Evolutionary conservation across 352 stramenopile genomes (phyloP), one percentile per base, ranked within the genome.

Genomic region (Pythium sukuiense): DNA sequence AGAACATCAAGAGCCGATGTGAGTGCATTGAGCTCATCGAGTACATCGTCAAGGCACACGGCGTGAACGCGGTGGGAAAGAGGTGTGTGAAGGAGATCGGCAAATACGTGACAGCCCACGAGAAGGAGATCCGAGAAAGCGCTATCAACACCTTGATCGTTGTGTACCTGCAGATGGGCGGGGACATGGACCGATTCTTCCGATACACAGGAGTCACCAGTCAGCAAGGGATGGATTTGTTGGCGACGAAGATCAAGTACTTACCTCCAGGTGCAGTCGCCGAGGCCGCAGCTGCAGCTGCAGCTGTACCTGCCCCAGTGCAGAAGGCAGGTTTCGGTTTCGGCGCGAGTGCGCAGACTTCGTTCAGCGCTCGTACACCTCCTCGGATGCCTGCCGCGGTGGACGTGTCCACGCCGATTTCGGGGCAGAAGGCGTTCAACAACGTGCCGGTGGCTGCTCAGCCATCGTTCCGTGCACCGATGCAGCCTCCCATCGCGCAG

Each of bases 1-100:
- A 95, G 69, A 96, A 95, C 63, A 93, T 87, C 67, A 92, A 92
- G 43, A 96, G 86, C 55, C 81, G 86, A 14, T 93, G 81, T 46
- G 86, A 93, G 55, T 96, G 88, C 63, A 89, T 96, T 27, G 85
- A 93, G 63, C 55, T 93, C 39, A 67, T 94, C 14, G 86, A 94
- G 71, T 88, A 85, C 37, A 88, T 96, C 43, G 80, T 91, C 12
- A 77, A 79, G 13, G 69, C 66, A 13, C 75, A 88, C 24, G 86
- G 86, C 0, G 79, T 89, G 14, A 80, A 87, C 5, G 62, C 83
- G 14, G 63, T 94, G 11, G 86, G 88, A 20, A 90, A 89, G 48
- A 87, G 85, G 32, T 85, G 76, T 29, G 75, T 95, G 9, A 92
- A 89, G 60, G 88, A 96, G 48, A 76, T 95, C 6, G 85, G 74